phyloP scores from a whole-genome alignment of 2,329 filamentous ascomycete genomes.

The Colletotrichum sp. region DNA sequence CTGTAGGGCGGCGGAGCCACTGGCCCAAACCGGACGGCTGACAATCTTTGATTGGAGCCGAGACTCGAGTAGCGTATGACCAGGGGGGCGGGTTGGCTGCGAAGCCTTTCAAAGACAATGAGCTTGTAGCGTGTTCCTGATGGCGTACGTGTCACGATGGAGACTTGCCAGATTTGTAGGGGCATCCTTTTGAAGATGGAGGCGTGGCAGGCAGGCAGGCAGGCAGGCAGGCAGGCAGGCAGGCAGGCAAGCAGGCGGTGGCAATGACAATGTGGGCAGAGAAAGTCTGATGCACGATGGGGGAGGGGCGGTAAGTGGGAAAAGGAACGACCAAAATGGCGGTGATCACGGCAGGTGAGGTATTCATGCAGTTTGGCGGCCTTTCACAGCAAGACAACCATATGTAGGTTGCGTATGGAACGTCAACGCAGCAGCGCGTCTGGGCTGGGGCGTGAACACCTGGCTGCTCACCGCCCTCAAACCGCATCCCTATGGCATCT shows the following conservation, averaged over 20 bases:
- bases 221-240: neutral
- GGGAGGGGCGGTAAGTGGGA: neutral
- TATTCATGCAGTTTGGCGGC: neutral
- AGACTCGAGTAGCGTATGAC: neutral
- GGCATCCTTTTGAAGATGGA: neutral
- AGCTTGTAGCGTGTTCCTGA: neutral
- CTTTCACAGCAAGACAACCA: neutral
- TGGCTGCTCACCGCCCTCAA: neutral
- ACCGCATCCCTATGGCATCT: neutral
- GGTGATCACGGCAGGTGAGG: neutral
- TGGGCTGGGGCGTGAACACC: neutral
- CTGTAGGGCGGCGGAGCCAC: neutral
- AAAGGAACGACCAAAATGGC: neutral
- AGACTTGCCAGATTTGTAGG: neutral
- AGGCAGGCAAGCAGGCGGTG: neutral
- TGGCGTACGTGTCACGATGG: neutral
- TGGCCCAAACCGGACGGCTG: slow-evolving; percentile 19
- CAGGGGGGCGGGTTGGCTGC: neutral
- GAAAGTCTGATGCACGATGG: neutral
- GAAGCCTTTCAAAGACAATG: neutral
- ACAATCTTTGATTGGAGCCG: slow-evolving; percentile 18
- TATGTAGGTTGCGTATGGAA: neutral
- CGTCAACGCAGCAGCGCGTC: neutral
- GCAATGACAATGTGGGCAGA: neutral
- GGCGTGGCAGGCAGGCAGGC: neutral